Conservation (phyloP, 2,329 filamentous ascomycete genomes). For the Chrysoporthe austroafricana region DNA sequence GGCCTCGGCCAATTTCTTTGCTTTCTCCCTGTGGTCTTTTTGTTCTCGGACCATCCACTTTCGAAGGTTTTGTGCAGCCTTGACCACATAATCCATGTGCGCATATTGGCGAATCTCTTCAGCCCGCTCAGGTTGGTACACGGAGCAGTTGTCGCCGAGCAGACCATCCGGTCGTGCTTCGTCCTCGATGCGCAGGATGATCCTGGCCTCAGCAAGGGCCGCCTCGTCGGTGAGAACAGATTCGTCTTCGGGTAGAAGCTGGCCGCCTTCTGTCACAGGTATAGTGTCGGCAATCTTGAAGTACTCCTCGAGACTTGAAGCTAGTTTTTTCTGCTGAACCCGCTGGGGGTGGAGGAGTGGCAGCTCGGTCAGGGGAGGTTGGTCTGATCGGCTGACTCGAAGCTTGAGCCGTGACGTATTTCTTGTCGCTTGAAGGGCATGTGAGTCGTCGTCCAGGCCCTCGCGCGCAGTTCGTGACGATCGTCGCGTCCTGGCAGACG, state of each 20-base stretch:
- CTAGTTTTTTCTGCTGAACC: conserved; percentile 57
- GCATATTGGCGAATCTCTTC: conserved; percentile 83
- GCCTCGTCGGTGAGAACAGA: conserved; percentile 62
- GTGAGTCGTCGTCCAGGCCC: conserved; percentile 35
- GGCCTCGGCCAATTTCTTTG: conserved; percentile 79
- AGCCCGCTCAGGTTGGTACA: conserved; percentile 72
- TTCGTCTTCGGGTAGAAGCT: conserved; percentile 59
- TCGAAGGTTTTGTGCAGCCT: conserved; percentile 79
- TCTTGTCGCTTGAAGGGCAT: conserved; percentile 25
- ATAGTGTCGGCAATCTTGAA: conserved; percentile 54
- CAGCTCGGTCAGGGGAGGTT: conserved; percentile 47
- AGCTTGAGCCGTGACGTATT: conserved; percentile 20
- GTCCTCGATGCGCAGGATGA: conserved; percentile 71
- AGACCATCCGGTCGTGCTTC: conserved; percentile 77
- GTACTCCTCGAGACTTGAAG: conserved; percentile 61
- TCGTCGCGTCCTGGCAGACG: conserved; percentile 34
- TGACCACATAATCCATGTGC: conserved; percentile 83
- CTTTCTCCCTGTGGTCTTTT: conserved; percentile 72
- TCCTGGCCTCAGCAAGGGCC: conserved; percentile 68
- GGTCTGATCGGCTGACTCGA: conserved; percentile 30
- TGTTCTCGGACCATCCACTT: conserved; percentile 81
- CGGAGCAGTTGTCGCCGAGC: conserved; percentile 70
- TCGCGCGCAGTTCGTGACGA: conserved; percentile 38
- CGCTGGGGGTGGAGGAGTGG: conserved; percentile 65
- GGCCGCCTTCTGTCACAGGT: conserved; percentile 62